A percentile compares a stretch with the other conserved stretches of the same genome.
Evolutionary conservation across 116 monocot genomes (phyloP).

Genomic region (Dioscorea cayenensis): DNA sequence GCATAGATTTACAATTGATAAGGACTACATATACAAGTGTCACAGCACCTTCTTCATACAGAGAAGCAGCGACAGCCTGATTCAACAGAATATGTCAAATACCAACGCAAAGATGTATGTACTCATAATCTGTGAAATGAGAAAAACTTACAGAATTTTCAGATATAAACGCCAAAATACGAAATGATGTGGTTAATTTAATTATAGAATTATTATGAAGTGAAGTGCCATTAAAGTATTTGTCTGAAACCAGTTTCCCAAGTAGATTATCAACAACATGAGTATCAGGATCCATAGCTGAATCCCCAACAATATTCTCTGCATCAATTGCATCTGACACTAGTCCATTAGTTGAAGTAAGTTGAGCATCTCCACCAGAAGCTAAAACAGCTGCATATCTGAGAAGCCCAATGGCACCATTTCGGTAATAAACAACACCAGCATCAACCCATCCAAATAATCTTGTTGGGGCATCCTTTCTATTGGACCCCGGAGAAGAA

Average conservation of each 20-base stretch:
- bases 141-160: constrained; percentile 59
- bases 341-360: constrained; percentile 65
- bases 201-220: constrained; percentile 67
- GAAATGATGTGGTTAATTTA: constrained; percentile 79
- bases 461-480: constrained; percentile 94
- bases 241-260: constrained; percentile 86
- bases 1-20: constrained; percentile 82
- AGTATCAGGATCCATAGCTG: constrained; percentile 44
- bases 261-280: constrained; percentile 83
- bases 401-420: constrained; percentile 87
- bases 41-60: constrained; percentile 92
- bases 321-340: constrained; percentile 90
- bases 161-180: constrained; percentile 88
- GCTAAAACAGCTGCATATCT: constrained; percentile 94
- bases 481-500: constrained; percentile 88
- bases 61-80: constrained; percentile 73
- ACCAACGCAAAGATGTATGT: neutral
- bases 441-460: constrained; percentile 98
- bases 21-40: constrained; percentile 75
- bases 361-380: constrained; percentile 96
- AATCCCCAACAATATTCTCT: constrained; percentile 81
- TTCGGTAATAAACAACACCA: constrained; percentile 90
- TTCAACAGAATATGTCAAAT: constrained; percentile 9
- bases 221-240: constrained; percentile 73
- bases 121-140: constrained; percentile 1